phyloP scores from a whole-genome alignment of 306 rosid genomes.

The Citrullus amarus region DNA sequence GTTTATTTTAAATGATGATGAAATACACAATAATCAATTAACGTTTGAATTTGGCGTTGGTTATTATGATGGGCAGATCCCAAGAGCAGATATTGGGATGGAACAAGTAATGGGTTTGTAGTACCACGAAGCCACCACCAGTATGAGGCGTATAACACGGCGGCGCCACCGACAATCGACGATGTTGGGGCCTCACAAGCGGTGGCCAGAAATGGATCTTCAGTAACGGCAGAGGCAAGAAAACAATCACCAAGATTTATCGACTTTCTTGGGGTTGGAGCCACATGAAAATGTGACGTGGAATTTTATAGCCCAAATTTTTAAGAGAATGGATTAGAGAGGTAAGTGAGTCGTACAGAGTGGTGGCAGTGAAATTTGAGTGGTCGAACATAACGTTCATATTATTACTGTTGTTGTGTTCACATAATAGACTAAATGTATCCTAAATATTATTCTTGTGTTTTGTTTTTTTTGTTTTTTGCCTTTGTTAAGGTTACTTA shows the following conservation, averaged over 20 bases:
- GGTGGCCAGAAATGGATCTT: not conserved
- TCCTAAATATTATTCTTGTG: not conserved
- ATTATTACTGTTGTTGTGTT: not conserved
- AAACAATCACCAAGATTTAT: constrained; percentile 49
- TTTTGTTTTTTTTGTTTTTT: not conserved
- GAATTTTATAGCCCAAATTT: too few species aligned
- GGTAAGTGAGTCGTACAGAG: not conserved
- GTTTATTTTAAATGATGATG: too few species aligned
- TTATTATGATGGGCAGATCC: not conserved
- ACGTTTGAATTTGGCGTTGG: not conserved
- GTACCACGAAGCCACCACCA: not conserved
- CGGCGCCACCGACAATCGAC: constrained; percentile 26
- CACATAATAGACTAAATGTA: not conserved
- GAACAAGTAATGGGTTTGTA: constrained; percentile 11
- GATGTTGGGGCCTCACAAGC: constrained; percentile 27
- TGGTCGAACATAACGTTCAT: not conserved
- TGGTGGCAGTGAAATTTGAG: not conserved
- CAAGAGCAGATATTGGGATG: constrained; percentile 24
- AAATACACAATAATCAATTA: too few species aligned
- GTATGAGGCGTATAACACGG: constrained; percentile 10
- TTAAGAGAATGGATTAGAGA: not conserved
- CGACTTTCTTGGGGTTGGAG: constrained; percentile 98
- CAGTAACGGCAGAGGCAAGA: not conserved
- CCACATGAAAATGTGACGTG: constrained; percentile 8
- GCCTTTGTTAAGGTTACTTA: not conserved